These are phyloP conservation scores for Aspergillus saccharolyticus DNA, from an alignment of 495 filamentous ascomycete species.

Conservation along the genomic window DNA sequence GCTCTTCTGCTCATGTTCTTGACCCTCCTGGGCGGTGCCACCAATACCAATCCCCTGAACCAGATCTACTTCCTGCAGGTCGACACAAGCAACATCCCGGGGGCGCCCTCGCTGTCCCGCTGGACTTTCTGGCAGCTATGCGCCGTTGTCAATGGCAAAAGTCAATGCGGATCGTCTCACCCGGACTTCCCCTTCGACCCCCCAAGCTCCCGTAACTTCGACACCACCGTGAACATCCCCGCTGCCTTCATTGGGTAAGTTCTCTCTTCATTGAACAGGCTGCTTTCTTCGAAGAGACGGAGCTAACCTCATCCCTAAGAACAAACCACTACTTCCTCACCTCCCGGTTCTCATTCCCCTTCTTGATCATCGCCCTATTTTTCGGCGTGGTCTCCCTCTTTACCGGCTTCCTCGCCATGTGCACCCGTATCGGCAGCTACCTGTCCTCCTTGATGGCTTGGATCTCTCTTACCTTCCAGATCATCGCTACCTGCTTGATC, in stretches of 20 bases:
- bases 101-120: conserved; percentile 59
- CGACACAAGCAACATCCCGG: conserved; percentile 63
- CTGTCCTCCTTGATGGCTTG: conserved; percentile 51
- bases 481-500: conserved; percentile 60
- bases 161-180: conserved; percentile 48
- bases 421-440: conserved; percentile 55
- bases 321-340: conserved; percentile 58
- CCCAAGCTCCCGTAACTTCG: conserved; percentile 52
- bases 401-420: conserved; percentile 56
- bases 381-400: conserved; percentile 57
- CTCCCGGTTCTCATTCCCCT: conserved; percentile 68
- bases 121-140: conserved; percentile 90
- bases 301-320: conserved; percentile 24
- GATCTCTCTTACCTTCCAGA: conserved; percentile 58
- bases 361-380: conserved; percentile 64
- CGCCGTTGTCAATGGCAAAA: conserved; percentile 49
- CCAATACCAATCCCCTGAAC: conserved; percentile 56
- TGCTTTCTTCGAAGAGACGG: neutral
- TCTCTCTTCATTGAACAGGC: neutral
- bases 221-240: conserved; percentile 52
- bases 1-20: conserved; percentile 75
- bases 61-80: conserved; percentile 79
- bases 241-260: conserved; percentile 49
- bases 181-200: conserved; percentile 65
- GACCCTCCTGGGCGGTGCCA: conserved; percentile 66